Evolutionary conservation across 306 rosid genomes (phyloP).

Genomic region (Rosa lucieae): DNA sequence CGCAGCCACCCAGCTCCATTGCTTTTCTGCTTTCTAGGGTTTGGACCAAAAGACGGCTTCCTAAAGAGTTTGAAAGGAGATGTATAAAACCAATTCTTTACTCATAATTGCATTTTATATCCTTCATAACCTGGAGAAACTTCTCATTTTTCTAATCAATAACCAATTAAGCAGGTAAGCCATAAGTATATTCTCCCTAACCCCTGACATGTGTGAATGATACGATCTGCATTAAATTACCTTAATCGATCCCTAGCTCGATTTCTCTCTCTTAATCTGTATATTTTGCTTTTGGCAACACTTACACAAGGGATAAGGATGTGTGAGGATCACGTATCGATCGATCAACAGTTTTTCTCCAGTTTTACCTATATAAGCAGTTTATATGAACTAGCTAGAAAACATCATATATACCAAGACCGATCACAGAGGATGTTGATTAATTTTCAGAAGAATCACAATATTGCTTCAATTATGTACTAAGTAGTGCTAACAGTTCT

Average conservation of each 20-base stretch:
- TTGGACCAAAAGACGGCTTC: neutral
- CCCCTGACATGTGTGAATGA: neutral
- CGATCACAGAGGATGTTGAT: neutral
- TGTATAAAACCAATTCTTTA: neutral
- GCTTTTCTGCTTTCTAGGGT: conserved; percentile 1
- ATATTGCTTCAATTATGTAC: neutral
- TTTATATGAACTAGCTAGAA: neutral
- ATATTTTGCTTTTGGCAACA: neutral
- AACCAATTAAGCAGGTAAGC: neutral
- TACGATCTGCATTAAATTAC: neutral
- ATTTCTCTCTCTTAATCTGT: neutral
- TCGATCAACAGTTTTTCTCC: neutral
- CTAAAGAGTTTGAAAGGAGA: neutral
- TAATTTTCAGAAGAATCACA: neutral
- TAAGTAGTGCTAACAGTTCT: neutral
- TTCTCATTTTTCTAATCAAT: neutral
- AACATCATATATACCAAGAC: neutral
- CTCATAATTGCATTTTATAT: neutral
- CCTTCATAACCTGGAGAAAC: neutral
- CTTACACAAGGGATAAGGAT: too few species aligned
- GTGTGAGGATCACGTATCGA: too few species aligned
- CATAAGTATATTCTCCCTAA: neutral
- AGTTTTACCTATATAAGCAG: neutral
- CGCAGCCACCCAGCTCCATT: neutral
- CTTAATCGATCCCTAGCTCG: neutral